Base-by-base conservation (phyloP, 192 early-diverging fungal genomes). In the Backusella parvicylindrica region DNA sequence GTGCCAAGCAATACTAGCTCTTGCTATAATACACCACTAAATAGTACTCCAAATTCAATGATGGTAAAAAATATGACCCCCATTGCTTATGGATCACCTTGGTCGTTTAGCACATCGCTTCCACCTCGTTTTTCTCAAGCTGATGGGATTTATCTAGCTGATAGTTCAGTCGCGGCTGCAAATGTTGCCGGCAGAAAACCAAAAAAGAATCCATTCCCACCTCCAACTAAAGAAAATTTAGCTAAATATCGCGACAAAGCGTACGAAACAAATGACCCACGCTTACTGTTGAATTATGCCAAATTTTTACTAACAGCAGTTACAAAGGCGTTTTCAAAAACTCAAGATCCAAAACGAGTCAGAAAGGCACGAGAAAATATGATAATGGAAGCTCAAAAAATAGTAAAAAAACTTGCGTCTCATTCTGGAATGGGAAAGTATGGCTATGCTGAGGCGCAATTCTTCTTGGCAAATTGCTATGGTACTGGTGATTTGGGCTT, bases 381-480 rank as follows among this genome's bases (percentile, higher is more conserved):
- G 75, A 83, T 91, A 30, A 78, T 83, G 16, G 97, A 99, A 81
- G 98, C 92, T 0, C 85, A 97, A 49, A 97, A 97, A 76, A 90
- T 92, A 82, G 85, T 96, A 43, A 97, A 98, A 73, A 93, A 94
- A 75, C 81, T 98, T 30, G 91, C 94, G 0, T 86, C 88, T 13
- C 82, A 88, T 41, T 60, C 53, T 28, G 97, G 96, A 32, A 84
- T 89, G 63, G 86, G 93, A 41, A 92, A 91, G 70, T 83, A 89
- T 32, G 90, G 93, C 9, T 93, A 92, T 53, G 88, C 97, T 5
- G 97, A 98, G 37, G 95, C 98, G 8, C 91, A 94, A 81, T 98
- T 98, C 84, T 94, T 92, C 79, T 84, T 99, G 18, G 98, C 97
- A 28, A 93, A 95, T 50, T 91, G 91, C 72, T 94, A 98, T 77